These are phyloP conservation scores for Carallia brachiata DNA, from an alignment of 345 rosid species.

Conservation along the genomic window DNA sequence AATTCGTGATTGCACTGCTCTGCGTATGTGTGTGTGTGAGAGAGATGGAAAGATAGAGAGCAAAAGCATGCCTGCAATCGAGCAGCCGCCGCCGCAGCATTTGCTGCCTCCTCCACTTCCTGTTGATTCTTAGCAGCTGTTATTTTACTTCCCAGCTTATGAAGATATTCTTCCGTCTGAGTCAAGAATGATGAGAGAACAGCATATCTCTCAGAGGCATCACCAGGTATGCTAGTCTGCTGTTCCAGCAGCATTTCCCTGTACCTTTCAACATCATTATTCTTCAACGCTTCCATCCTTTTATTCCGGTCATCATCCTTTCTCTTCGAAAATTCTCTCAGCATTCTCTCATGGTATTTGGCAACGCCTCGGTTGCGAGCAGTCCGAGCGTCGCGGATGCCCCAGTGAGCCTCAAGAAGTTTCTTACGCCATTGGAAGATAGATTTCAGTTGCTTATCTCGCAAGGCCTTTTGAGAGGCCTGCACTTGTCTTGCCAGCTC, in stretches of 20 bases:
- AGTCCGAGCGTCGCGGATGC: conserved; percentile 95
- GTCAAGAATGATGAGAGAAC: conserved; percentile 93
- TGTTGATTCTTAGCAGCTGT: conserved; percentile 92
- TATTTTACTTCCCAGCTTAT: conserved; percentile 88
- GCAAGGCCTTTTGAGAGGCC: conserved; percentile 73
- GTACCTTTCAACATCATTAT: conserved; percentile 98
- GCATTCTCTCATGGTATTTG: conserved; percentile 94
- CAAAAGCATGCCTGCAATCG: conserved; percentile 63
- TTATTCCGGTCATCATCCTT: conserved; percentile 92
- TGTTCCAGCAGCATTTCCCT: conserved; percentile 98
- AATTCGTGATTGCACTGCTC: neutral
- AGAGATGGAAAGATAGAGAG: conserved; percentile 1
- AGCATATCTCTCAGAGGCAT: conserved; percentile 92
- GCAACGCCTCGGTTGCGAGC: conserved; percentile 99
- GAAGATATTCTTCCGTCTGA: conserved; percentile 98
- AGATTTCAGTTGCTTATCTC: conserved; percentile 94
- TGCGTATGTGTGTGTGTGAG: neutral
- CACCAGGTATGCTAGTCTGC: conserved; percentile 88
- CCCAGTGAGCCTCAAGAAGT: conserved; percentile 98
- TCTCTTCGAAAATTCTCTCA: conserved; percentile 93
- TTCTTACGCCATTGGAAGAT: conserved; percentile 99
- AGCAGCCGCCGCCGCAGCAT: conserved; percentile 90
- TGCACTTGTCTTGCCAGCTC: conserved; percentile 90
- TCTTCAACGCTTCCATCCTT: conserved; percentile 99
- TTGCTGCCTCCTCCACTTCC: conserved; percentile 99